Percentiles rank a stretch among this genome's conserved stretches.
Conservation (phyloP, 2,329 filamentous ascomycete genomes). For the Sporothrix inflata region DNA sequence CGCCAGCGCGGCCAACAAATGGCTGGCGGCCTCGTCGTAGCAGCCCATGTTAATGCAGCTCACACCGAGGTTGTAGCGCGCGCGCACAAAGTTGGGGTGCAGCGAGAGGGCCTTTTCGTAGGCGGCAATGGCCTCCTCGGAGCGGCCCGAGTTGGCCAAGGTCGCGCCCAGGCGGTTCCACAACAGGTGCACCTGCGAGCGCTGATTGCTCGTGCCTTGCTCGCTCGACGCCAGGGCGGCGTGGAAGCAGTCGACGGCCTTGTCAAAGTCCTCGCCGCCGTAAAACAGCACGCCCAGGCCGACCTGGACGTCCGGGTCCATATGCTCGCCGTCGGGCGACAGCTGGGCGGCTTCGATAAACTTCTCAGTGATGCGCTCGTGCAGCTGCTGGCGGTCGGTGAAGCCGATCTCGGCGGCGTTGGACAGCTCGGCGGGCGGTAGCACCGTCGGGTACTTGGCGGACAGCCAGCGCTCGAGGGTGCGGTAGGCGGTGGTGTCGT, state of each 20-base stretch:
- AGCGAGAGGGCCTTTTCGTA: conserved; percentile 91
- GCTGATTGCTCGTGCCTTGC: conserved; percentile 79
- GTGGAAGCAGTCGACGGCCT: conserved; percentile 97
- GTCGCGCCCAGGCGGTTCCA: conserved; percentile 98
- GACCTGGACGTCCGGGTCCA: conserved; percentile 98
- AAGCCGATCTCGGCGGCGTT: conserved; percentile 85
- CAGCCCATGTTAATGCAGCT: conserved; percentile 98
- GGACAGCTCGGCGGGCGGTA: conserved; percentile 71
- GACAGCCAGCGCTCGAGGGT: conserved; percentile 96
- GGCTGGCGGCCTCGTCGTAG: conserved; percentile 87
- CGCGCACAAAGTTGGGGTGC: conserved; percentile 94
- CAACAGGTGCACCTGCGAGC: conserved; percentile 85
- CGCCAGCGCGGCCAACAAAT: conserved; percentile 85
- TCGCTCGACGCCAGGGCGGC: conserved; percentile 86
- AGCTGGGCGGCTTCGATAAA: conserved; percentile 94
- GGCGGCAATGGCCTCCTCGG: conserved; percentile 93
- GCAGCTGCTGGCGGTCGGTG: conserved; percentile 86
- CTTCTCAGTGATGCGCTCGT: conserved; percentile 85
- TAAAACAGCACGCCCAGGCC: conserved; percentile 97
- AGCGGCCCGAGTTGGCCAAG: conserved; percentile 89
- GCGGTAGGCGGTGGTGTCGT: conserved; percentile 94
- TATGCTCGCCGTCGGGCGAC: conserved; percentile 87
- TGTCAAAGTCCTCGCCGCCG: conserved; percentile 95
- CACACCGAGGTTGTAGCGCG: conserved; percentile 94
- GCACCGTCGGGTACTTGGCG: conserved; percentile 87